Base-by-base conservation (phyloP, 202 grass and related monocot species). In the Zizania palustris region DNA sequence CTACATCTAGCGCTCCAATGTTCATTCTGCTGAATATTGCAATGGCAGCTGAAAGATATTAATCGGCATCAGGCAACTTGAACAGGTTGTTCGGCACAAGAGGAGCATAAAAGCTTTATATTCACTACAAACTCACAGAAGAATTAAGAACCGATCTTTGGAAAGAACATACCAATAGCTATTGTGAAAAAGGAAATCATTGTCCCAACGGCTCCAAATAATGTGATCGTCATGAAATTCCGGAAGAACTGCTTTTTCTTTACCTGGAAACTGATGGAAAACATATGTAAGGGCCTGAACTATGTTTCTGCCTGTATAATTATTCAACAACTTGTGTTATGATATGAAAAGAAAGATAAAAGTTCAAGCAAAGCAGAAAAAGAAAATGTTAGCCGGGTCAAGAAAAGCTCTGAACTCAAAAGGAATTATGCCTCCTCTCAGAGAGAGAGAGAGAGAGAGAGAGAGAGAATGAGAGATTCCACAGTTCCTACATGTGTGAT, bases 191-290 rank as follows among this genome's bases (percentile, higher is more conserved):
- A 99, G 59, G 96, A 99, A 12, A 99, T 99, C 69, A 99, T 70
- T 68, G 96, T 99, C 56, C 96, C 96, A 39, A 99, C 45, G 3
- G 87, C 96, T 40, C 96, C 96, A 76, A 99, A 99, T 62, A 99
- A 77, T 36, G 83, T 87, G 58, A 99, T 99, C 46, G 96, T 99
- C 71, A 99, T 93, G 69, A 99, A 99, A 76, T 99, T 99, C 71
- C 89, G 72, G 71, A 99, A 99, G 78, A 99, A 99, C 22, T 96
- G 87, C 74, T 99, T 99, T 88, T 99, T 99, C 84, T 99, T 99
- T 48, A 99, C 96, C 78, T 99, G 96, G 75, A 99, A 99, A 71
- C 96, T 99, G 85, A 4, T 75, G 19, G 72, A 18, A 75, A 81
- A 92, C 71, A 18, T 38, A 11, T 78, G 14, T 86, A 8, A 90